These are phyloP conservation scores for Phytophthora tentaculata DNA, from an alignment of 352 stramenopile genomes.

Conservation along the genomic window DNA sequence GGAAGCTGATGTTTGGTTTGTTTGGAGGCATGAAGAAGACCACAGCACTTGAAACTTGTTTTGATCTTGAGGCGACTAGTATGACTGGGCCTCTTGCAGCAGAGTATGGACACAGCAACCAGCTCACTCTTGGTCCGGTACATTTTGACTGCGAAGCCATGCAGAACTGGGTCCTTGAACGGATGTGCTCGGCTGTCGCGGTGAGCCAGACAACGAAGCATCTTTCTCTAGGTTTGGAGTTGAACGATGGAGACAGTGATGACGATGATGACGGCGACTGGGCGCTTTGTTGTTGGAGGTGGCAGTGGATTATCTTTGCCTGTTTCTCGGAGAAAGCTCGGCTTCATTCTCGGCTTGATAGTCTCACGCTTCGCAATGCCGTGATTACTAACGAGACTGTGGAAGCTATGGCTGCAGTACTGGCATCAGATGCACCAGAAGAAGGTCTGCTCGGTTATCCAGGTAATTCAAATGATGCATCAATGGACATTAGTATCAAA, in stretches of 20 bases:
- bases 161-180: slow-evolving; percentile 35
- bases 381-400: slow-evolving; percentile 27
- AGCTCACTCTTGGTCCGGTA: slow-evolving; percentile 15
- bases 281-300: slow-evolving; percentile 27
- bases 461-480: slow-evolving; percentile 1
- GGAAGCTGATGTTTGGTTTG: slow-evolving; percentile 19
- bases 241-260: slow-evolving; percentile 14
- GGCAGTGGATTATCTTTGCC: slow-evolving; percentile 36
- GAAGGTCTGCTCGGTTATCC: slow-evolving; percentile 21
- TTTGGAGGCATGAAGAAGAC: slow-evolving; percentile 22
- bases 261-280: slow-evolving; percentile 9
- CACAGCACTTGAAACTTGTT: slow-evolving; percentile 7
- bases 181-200: slow-evolving; percentile 31
- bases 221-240: slow-evolving; percentile 23
- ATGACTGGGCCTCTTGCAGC: slow-evolving; percentile 28
- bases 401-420: slow-evolving; percentile 28
- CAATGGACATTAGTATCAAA: slow-evolving; percentile 22
- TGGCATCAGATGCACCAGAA: slow-evolving; percentile 27
- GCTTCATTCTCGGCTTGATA: slow-evolving; percentile 29
- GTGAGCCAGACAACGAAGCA: slow-evolving; percentile 32
- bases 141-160: slow-evolving; percentile 37
- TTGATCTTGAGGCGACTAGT: slow-evolving; percentile 22
- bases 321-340: slow-evolving; percentile 40
- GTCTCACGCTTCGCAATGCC: slow-evolving; percentile 25
- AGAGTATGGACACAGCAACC: slow-evolving; percentile 19